A percentile compares a stretch with the other conserved stretches of the same genome.
Conservation (phyloP, 1,139 yeast species). For the Blastobotrys malaysiensis region DNA sequence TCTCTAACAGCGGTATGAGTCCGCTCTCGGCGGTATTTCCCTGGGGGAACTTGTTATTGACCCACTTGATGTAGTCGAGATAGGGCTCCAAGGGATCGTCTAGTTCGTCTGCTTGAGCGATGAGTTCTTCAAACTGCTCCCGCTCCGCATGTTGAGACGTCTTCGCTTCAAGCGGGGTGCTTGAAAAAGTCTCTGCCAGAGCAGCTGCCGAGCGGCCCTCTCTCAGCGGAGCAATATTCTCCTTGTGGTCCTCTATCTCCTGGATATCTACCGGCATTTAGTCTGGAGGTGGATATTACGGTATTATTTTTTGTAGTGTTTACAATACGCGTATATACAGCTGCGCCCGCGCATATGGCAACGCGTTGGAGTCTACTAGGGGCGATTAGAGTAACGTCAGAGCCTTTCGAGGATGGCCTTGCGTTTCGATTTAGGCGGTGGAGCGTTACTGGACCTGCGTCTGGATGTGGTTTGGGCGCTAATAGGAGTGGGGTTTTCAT, state of each 20-base stretch:
- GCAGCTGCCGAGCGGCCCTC: slow-evolving; percentile 68
- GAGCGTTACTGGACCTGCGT: not conserved
- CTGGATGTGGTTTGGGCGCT: not conserved
- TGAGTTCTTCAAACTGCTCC: slow-evolving; percentile 40
- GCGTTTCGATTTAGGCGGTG: not conserved
- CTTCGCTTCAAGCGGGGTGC: slow-evolving; percentile 17
- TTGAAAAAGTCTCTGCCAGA: slow-evolving; percentile 43
- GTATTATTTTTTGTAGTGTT: not conserved
- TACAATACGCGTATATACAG: not conserved
- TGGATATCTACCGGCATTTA: slow-evolving; percentile 37
- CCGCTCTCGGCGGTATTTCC: slow-evolving; percentile 68
- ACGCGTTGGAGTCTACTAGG: not conserved
- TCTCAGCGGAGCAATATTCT: slow-evolving; percentile 64
- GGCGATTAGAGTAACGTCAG: not conserved
- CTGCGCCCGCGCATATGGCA: not conserved
- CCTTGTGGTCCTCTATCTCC: slow-evolving; percentile 65
- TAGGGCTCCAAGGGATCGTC: slow-evolving; percentile 82
- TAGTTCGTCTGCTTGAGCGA: slow-evolving; percentile 45
- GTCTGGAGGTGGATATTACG: not conserved
- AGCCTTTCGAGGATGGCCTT: not conserved
- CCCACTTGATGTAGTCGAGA: slow-evolving; percentile 70
- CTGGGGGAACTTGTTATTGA: slow-evolving; percentile 57
- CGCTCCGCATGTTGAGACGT: slow-evolving; percentile 14
- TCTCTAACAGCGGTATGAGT: slow-evolving; percentile 58
- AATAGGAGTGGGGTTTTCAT: not conserved